These are phyloP conservation scores for Mitragyna speciosa DNA, from an alignment of 257 asterid genomes.

Conservation along the genomic window DNA sequence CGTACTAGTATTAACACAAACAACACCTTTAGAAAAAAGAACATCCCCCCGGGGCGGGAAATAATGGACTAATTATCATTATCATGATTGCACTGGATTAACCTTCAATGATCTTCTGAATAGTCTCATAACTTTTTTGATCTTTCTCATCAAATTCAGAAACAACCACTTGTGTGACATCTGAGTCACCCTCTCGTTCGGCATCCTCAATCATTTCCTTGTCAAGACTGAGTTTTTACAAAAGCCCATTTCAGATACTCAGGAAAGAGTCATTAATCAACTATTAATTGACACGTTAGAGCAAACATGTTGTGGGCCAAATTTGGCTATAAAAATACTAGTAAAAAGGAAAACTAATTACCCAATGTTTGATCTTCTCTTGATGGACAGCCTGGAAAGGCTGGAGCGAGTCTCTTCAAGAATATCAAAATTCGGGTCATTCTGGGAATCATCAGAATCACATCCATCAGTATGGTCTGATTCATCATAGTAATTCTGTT, in stretches of 20 bases:
- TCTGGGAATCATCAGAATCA: constrained; percentile 55
- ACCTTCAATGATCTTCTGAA: constrained; percentile 59
- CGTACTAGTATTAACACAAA: neutral
- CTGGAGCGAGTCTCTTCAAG: constrained; percentile 48
- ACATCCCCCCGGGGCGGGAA: neutral
- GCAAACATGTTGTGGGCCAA: neutral
- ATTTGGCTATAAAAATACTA: neutral
- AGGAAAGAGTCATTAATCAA: neutral
- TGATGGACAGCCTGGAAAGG: constrained; percentile 56
- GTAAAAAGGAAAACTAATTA: constrained; percentile 1
- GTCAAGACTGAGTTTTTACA: constrained; percentile 21
- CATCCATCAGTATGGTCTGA: constrained; percentile 32
- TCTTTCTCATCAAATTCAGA: constrained; percentile 52
- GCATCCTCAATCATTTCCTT: constrained; percentile 26
- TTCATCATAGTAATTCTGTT: constrained; percentile 16
- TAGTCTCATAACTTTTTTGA: constrained; percentile 40
- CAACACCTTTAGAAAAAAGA: neutral
- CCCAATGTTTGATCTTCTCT: constrained; percentile 31
- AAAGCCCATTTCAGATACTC: neutral
- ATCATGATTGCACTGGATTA: neutral
- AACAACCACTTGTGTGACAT: constrained; percentile 11
- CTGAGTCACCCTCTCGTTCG: constrained; percentile 33
- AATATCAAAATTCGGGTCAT: constrained; percentile 52
- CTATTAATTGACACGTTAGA: neutral
- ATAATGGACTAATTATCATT: neutral